A percentile compares a stretch with the other conserved stretches of the same genome.
Evolutionary conservation across 139 green algal genomes (phyloP).

Genomic region (Chloropicon primus): DNA sequence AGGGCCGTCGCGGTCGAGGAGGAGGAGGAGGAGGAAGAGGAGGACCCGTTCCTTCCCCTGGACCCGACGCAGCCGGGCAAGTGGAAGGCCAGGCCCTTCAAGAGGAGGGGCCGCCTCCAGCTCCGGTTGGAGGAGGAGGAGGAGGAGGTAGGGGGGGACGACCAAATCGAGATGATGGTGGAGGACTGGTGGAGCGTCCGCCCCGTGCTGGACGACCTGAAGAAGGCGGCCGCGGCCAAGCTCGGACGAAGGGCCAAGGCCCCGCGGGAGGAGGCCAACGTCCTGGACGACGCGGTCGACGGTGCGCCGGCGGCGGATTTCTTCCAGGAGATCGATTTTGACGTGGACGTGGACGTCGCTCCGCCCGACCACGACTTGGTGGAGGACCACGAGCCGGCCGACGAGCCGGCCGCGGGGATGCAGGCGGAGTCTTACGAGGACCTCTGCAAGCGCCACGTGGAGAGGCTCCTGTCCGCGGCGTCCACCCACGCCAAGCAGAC

Average conservation of each 20-base stretch:
- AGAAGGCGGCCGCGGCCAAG: no score
- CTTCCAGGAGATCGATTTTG: not conserved
- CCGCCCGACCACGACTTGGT: no score
- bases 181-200: no score
- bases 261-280: not conserved
- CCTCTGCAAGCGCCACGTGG: conserved; percentile 25
- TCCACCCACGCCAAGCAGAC: conserved; percentile 30
- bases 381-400: not conserved
- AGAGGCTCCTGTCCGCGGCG: conserved; percentile 25
- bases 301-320: not conserved
- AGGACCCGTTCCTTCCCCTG: conserved; percentile 58
- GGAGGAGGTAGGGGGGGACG: no score
- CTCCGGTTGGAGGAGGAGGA: not conserved
- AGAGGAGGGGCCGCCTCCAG: not conserved
- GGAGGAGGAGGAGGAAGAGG: conserved; percentile 24
- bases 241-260: no score
- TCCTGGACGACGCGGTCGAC: not conserved
- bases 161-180: no score
- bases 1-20: not conserved
- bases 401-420: not conserved
- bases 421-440: no score
- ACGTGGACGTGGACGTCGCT: not conserved
- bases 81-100: not conserved
- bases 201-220: no score
- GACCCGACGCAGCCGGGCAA: conserved; percentile 26